A percentile compares a stretch with the other conserved stretches of the same genome.
phyloP scores from a whole-genome alignment of 495 filamentous ascomycete genomes.

The Penicillium angulare region DNA sequence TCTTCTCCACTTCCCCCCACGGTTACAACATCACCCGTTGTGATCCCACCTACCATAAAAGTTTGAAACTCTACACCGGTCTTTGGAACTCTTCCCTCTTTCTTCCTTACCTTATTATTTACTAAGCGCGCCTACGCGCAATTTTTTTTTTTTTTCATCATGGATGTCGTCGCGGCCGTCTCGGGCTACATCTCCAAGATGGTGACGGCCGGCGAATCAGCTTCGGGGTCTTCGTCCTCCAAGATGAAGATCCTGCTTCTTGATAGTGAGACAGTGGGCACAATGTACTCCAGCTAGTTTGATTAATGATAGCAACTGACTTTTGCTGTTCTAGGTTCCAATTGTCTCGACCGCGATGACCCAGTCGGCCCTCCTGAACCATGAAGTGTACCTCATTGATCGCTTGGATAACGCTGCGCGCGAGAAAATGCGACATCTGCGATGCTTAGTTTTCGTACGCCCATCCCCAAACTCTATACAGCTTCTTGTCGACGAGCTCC shows the following conservation, averaged over 20 bases:
- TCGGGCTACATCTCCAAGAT: slow-evolving; percentile 97
- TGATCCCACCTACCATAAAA: not conserved
- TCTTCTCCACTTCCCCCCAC: slow-evolving; percentile 21
- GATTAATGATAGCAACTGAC: slow-evolving; percentile 16
- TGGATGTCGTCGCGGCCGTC: slow-evolving; percentile 92
- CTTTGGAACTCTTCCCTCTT: not conserved
- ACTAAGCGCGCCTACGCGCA: slow-evolving; percentile 10
- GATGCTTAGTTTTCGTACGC: slow-evolving; percentile 89
- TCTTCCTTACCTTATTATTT: slow-evolving; percentile 2
- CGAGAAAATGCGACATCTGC: slow-evolving; percentile 97
- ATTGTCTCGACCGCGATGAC: slow-evolving; percentile 94
- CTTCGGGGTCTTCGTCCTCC: slow-evolving; percentile 64
- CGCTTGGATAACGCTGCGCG: slow-evolving; percentile 86
- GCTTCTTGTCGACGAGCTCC: slow-evolving; percentile 89
- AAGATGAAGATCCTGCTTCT: slow-evolving; percentile 99
- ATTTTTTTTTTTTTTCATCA: slow-evolving; percentile 34
- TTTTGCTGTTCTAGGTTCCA: slow-evolving; percentile 54
- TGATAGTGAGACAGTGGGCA: slow-evolving; percentile 85
- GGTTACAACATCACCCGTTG: slow-evolving; percentile 5
- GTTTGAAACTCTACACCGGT: not conserved
- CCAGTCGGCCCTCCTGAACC: slow-evolving; percentile 91
- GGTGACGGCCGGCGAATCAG: slow-evolving; percentile 79
- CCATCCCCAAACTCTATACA: slow-evolving; percentile 90
- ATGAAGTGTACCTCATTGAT: slow-evolving; percentile 97
- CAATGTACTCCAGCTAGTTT: slow-evolving; percentile 18